These are phyloP conservation scores for Salix arbutifolia DNA, from an alignment of 345 rosid genomes.

Conservation along the genomic window DNA sequence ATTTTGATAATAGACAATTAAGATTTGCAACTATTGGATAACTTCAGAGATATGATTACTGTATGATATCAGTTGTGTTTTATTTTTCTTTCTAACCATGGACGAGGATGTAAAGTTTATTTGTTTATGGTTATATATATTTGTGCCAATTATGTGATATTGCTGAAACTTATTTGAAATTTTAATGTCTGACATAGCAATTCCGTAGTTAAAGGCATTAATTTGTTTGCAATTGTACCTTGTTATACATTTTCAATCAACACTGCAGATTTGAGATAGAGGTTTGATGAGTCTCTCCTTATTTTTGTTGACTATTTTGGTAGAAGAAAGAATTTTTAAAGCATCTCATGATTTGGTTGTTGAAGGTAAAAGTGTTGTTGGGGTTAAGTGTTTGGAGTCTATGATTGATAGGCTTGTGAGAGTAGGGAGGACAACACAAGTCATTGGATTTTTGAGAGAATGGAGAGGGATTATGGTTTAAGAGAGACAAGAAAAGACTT, in stretches of 20 bases:
- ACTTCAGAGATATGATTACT: slow-evolving; percentile 69
- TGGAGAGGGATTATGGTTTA: too few species aligned
- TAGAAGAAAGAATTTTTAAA: too few species aligned
- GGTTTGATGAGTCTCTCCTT: neutral
- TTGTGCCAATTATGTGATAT: neutral
- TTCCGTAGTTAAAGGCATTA: neutral
- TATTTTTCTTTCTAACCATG: neutral
- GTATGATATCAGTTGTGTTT: neutral
- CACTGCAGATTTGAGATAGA: neutral
- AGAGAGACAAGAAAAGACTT: too few species aligned
- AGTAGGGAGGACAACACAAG: too few species aligned
- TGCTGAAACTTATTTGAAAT: neutral
- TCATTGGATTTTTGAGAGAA: too few species aligned
- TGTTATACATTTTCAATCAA: neutral
- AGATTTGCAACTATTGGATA: slow-evolving; percentile 8
- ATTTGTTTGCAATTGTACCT: neutral
- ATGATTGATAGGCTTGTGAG: too few species aligned
- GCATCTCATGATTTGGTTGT: too few species aligned
- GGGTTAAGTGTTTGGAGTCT: too few species aligned
- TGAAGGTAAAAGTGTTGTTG: too few species aligned
- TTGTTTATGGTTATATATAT: neutral
- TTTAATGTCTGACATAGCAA: neutral
- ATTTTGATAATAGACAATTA: too few species aligned
- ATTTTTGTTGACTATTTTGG: too few species aligned
- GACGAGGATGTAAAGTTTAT: neutral